Percentiles rank a stretch among this genome's conserved stretches.
Conservation (phyloP, 208 protist species). For the Crithidia acanthocephali region DNA sequence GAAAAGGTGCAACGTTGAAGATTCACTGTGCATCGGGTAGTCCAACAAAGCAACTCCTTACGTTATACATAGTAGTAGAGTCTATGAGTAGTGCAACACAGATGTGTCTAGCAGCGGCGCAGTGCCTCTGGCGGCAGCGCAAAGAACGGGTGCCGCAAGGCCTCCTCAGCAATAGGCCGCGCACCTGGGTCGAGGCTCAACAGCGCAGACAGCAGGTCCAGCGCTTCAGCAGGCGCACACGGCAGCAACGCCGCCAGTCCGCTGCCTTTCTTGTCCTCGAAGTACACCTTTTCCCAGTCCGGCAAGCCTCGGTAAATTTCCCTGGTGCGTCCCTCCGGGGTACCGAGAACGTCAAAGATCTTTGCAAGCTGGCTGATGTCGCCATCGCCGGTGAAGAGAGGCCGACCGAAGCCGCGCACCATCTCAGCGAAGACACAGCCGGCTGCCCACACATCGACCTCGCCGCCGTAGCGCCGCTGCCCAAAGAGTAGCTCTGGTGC, state of each 20-base stretch:
- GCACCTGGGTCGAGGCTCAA: conserved; percentile 59
- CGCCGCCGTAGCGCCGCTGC: conserved; percentile 89
- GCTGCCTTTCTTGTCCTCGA: conserved; percentile 52
- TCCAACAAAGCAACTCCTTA: too few relatives aligned
- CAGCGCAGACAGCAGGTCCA: conserved; percentile 62
- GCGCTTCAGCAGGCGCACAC: conserved; percentile 42
- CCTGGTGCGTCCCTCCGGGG: conserved; percentile 88
- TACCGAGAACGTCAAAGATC: conserved; percentile 97
- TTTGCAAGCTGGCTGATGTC: conserved; percentile 85
- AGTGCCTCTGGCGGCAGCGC: conserved; percentile 7
- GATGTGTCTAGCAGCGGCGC: not conserved
- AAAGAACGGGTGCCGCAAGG: conserved; percentile 73
- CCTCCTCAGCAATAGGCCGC: conserved; percentile 51
- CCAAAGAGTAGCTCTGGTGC: conserved; percentile 99
- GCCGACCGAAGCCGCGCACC: conserved; percentile 74
- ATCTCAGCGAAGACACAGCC: conserved; percentile 99
- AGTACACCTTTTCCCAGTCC: conserved; percentile 93
- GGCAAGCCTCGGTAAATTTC: conserved; percentile 91
- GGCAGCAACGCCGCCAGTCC: conserved; percentile 69
- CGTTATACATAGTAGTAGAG: too few relatives aligned
- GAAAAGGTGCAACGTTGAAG: too few relatives aligned
- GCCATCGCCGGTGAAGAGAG: conserved; percentile 94
- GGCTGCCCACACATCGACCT: conserved; percentile 96
- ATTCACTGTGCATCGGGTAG: too few relatives aligned
- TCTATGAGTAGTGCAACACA: not conserved